Base-by-base conservation (phyloP, 2,329 filamentous ascomycete genomes). In the Aspergillus pseudoviridinutans region DNA sequence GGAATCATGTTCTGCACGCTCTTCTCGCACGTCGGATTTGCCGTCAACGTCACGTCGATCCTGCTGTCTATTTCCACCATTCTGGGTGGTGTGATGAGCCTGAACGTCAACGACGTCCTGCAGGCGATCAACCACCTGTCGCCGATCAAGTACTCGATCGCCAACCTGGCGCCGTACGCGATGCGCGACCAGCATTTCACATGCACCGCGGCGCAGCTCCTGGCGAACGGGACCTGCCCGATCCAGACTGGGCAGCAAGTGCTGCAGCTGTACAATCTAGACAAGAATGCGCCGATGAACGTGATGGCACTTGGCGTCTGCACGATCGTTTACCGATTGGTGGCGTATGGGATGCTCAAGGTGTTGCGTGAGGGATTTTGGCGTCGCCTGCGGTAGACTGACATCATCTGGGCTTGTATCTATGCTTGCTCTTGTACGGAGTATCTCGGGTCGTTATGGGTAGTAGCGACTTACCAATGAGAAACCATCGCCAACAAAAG, bases 1-100 rank as follows among this genome's bases (percentile, higher is more conserved):
- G 89, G 89, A 0, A 91, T 92, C 67, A 85, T 91, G 76, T 92
- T 92, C 78, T 91, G 91, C 74, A 91, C 88, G 0, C 75, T 92
- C 8, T 89, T 91, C 69, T 76, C 77, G 35, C 88, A 92, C 67
- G 89, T 87, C 0, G 89, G 89, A 1, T 92, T 92, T 69, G 87
- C 88, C 0, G 84, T 92, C 58, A 91, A 90, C 64, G 74, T 90
- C 56, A 90, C 87, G 61, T 86, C 83, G 0, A 81, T 90, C 46
- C 78, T 92, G 20, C 78, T 92, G 3, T 86, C 85, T 0, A 82
- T 92, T 7, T 86, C 88, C 0, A 87, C 87, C 64, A 82, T 86
- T 66, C 89, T 92, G 81, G 83, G 83, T 0, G 89, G 89, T 0
- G 79, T 91, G 35, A 82, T 92, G 71, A 88, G 84, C 56, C 86